Base-by-base conservation (phyloP, 352 stramenopile genomes). In the Globisporangium spiculum region DNA sequence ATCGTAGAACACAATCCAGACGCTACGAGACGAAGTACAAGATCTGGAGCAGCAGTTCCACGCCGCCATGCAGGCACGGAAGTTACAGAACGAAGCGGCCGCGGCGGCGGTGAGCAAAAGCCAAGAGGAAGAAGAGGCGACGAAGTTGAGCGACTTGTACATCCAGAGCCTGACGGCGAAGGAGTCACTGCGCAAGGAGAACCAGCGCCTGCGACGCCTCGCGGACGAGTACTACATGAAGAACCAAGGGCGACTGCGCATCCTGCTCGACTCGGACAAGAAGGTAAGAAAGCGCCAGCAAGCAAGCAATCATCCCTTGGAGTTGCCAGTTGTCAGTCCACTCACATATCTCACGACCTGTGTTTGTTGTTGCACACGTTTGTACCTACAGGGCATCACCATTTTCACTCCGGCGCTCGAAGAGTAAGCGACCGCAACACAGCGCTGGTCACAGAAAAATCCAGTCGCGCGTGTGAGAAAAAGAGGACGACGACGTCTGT, bases 211-310 rank as follows among this genome's bases (percentile, higher is more conserved):
- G 41, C 80, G 82, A 36, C 78, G 77, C 9, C 77, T 89, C 22
- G 82, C 82, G 0, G 82, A 91, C 69, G 80, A 89, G 75, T 85
- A 86, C 70, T 91, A 89, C 77, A 89, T 91, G 82, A 91, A 91
- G 72, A 91, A 91, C 73, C 82, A 91, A 63, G 80, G 83, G 9
- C 80, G 80, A 0, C 68, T 91, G 32, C 83, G 79, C 18, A 69
- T 84, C 62, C 70, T 91, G 30, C 76, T 91, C 61, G 83, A 91
- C 68, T 73, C 80, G 8, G 80, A 86, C 70, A 77, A 81, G 67
- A 89, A 81, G 65, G 74, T 78, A 48, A 9, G 57, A 27, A 27
- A 32, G 36, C 63, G 27, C 52, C n/a, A 24, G 38, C 30, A 20
- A 20, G 36, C 24, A 41, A 63, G 3, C 10, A 34, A 41, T 27